Evolutionary conservation across 2,329 filamentous ascomycete species (phyloP), one percentile per base, ranked within the genome.

Genomic region (Lecanoromycetidae sp.): DNA sequence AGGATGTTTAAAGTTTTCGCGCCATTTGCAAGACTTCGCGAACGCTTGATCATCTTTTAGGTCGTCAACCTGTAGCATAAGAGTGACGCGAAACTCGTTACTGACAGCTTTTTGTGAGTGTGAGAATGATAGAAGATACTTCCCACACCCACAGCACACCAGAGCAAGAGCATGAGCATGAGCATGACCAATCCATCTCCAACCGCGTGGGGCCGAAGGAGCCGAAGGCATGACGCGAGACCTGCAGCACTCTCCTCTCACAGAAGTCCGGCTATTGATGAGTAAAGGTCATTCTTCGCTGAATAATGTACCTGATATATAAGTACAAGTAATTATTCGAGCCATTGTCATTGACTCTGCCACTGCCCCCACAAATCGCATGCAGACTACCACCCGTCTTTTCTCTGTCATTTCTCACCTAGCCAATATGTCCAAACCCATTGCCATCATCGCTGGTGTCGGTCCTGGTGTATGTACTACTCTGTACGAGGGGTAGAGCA

Each of bases 401-500:
- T 34, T 29, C 25, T 34, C 50, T 39, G 4, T 52, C 19, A 20
- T 33, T 9, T 36, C 43, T 10, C 47, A 50, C 22, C 17, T 45
- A 7, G 39, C 12, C 41, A 48, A 34, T 22, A 53, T 53, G 51
- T 46, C 51, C 30, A 36, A 41, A 45, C 41, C 44, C 2, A 32
- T 70, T 51, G 68, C 68, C 27, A 60, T 71, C 33, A 63, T 71
- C 45, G 67, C 67, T 26, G 68, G 68, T 26, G 68, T 70, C 15
- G 68, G 68, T 9, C 65, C 67, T 32, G 68, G 68, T 23, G 49
- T 51, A 51, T 12, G 49, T 35, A 17, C 13, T 20, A 27, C 25
- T n/a, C n/a, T n/a, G n/a, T n/a, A n/a, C n/a, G n/a, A n/a, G n/a
- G n/a, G n/a, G n/a, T n/a, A n/a, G n/a, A n/a, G n/a, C n/a, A n/a